Evolutionary conservation across 2,329 filamentous ascomycete species (phyloP).

Genomic region (Coniochaeta sp.): DNA sequence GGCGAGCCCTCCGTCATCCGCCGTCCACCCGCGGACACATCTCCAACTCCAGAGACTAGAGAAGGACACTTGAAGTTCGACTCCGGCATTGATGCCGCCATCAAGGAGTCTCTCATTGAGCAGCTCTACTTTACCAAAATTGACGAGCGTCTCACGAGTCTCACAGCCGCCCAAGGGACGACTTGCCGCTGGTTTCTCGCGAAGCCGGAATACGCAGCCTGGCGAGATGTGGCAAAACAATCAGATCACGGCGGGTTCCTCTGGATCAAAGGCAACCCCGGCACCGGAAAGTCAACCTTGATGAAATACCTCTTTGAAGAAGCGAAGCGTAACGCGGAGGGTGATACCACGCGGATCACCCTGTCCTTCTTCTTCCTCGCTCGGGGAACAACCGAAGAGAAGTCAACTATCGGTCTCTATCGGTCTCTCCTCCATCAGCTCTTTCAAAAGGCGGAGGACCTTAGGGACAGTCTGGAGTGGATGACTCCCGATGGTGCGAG

Average conservation of each 20-base stretch:
- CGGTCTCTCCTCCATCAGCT: background rate
- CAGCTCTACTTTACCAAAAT: constrained; percentile 9
- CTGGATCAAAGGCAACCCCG: constrained; percentile 36
- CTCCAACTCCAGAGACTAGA: background rate
- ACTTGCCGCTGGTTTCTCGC: constrained; percentile 13
- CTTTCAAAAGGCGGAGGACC: background rate
- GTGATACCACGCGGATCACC: constrained; percentile 1
- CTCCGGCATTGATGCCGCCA: background rate
- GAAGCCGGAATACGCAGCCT: constrained; percentile 9
- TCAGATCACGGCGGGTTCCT: constrained; percentile 23
- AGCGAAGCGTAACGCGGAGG: background rate
- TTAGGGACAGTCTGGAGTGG: background rate
- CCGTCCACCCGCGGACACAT: background rate
- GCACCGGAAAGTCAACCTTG: constrained; percentile 33
- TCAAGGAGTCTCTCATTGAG: background rate
- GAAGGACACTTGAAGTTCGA: background rate
- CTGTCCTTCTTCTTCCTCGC: constrained; percentile 4
- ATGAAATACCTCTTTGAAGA: constrained; percentile 27
- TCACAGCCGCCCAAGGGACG: constrained; percentile 7
- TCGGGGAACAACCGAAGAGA: background rate
- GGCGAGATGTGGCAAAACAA: constrained; percentile 5
- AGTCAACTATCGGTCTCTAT: background rate
- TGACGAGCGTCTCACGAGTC: constrained; percentile 8
- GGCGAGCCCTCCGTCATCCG: background rate
- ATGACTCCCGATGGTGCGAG: background rate